phyloP scores from a whole-genome alignment of 306 rosid species.

The Parietaria judaica region DNA sequence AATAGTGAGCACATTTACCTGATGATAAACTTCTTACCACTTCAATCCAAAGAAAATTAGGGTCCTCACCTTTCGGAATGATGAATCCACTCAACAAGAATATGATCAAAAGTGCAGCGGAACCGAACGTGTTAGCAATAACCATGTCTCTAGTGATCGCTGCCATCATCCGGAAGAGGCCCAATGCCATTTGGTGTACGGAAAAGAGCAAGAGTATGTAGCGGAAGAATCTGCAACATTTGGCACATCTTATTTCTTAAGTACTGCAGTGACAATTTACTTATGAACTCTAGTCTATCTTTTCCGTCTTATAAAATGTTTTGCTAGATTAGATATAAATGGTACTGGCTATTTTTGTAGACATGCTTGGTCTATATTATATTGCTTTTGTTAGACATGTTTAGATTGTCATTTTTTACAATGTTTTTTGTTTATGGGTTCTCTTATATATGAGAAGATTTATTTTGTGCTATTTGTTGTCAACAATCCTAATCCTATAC shows the following conservation, averaged over 20 bases:
- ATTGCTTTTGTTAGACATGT: no score
- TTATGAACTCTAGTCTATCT: background rate
- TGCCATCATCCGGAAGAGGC: slow-evolving; percentile 85
- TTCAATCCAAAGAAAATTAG: background rate
- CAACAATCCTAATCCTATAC: no score
- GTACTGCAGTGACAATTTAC: background rate
- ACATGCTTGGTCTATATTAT: no score
- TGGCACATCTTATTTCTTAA: background rate
- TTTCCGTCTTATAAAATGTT: no score
- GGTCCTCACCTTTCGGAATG: slow-evolving; percentile 60
- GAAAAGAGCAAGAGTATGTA: slow-evolving; percentile 60
- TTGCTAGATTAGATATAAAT: no score
- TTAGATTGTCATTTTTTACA: no score
- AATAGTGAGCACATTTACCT: background rate
- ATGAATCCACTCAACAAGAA: slow-evolving; percentile 81
- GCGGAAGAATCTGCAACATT: slow-evolving; percentile 75
- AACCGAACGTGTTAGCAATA: slow-evolving; percentile 77
- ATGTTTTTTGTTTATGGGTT: no score
- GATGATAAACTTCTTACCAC: background rate
- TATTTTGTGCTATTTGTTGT: no score
- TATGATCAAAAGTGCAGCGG: slow-evolving; percentile 60
- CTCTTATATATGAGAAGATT: no score
- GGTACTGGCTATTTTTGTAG: no score
- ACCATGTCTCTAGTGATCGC: slow-evolving; percentile 71
- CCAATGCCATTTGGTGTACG: slow-evolving; percentile 88